These are phyloP conservation scores for Triangularia setosa DNA, from an alignment of 2,329 filamentous ascomycete genomes.

Conservation along the genomic window DNA sequence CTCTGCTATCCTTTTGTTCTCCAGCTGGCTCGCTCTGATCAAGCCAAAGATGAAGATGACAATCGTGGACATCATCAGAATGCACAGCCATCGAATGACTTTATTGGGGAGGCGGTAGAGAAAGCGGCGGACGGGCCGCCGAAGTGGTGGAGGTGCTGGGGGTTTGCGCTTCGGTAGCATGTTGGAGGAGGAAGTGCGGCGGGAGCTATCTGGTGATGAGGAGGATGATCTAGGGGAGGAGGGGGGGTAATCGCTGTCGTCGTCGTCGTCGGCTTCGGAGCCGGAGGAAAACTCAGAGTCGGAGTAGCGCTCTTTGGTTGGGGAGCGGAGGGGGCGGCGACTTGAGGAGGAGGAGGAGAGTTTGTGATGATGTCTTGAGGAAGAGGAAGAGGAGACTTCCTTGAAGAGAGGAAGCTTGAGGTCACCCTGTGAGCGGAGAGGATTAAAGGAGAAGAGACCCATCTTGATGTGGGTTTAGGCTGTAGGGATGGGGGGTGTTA, in stretches of 20 bases:
- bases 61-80: constrained; percentile 64
- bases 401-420: constrained; percentile 50
- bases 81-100: constrained; percentile 73
- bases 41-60: constrained; percentile 74
- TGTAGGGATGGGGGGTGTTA: not conserved
- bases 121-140: constrained; percentile 33
- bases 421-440: constrained; percentile 43
- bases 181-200: constrained; percentile 46
- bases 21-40: constrained; percentile 67
- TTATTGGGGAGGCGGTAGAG: constrained; percentile 66
- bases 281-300: constrained; percentile 42
- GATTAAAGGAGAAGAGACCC: constrained; percentile 46
- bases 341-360: not conserved
- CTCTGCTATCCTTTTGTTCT: constrained; percentile 58
- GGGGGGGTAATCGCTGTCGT: constrained; percentile 35
- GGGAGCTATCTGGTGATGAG: constrained; percentile 51
- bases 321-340: constrained; percentile 20
- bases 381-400: constrained; percentile 32
- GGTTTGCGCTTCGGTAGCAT: constrained; percentile 42
- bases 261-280: constrained; percentile 39
- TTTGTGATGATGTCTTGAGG: not conserved
- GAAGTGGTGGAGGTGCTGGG: constrained; percentile 28
- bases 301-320: constrained; percentile 49
- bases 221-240: constrained; percentile 41
- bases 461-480: constrained; percentile 33